Base-by-base conservation (phyloP, 345 rosid species). In the Eucalyptus cladocalyx region DNA sequence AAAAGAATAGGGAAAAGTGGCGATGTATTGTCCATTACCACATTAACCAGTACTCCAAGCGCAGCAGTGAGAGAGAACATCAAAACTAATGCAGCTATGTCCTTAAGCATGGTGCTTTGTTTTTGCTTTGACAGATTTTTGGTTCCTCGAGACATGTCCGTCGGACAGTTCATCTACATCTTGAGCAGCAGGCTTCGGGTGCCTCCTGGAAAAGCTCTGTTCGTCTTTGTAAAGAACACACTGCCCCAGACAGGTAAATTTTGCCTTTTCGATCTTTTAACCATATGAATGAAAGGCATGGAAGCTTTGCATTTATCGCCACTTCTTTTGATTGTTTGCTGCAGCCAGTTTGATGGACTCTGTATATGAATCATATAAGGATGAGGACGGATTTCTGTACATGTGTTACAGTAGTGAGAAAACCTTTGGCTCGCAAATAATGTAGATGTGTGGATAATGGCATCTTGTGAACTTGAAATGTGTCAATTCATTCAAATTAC, bases 331-430 rank as follows among this genome's bases (percentile, higher is more conserved):
- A 76, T 40, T 40, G 83, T 40, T 76, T 21, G 47, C 83, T 76
- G 94, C 95, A 96, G 99, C 95, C 89, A 91, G 95, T 90, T 88
- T 94, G 42, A 91, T 97, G 98, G 95, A 95, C 43, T 90, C 95
- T 6, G 87, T 96, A 23, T 96, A 96, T 42, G 97, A 96, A 90
- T 90, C 96, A 65, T 96, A 87, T 93, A 97, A 95, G 94, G 99
- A 96, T 3, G 96, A 95, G 69, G 98, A 97, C 90, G 99, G 99
- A 18, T 97, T 96, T 89, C 94, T 96, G 53, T 97, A 97, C 91
- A 93, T 97, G 99, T 93, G 95, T 88, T 97, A 96, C 94, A 95
- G 99, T 94, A 95, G 95, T 60, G 98, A 97, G 94, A 95, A 97
- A 89, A 95, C 99, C 60, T 97, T 96, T 18, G 95, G 96, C 89